Evolutionary conservation across 495 filamentous ascomycete genomes (phyloP).

Genomic region (Talaromyces proteolyticus): DNA sequence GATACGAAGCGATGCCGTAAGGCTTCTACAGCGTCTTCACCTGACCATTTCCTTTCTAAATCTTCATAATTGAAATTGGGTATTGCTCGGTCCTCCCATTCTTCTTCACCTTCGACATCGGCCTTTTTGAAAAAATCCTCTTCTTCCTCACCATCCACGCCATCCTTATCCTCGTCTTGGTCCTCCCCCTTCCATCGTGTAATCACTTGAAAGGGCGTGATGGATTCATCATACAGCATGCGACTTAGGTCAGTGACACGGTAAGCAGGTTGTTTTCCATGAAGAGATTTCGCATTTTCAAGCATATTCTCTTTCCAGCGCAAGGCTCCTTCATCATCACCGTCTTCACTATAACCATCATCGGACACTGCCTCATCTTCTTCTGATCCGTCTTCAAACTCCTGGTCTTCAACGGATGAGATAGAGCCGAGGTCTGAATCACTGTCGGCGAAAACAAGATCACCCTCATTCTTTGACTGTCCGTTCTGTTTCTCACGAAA

Average conservation of each 20-base stretch:
- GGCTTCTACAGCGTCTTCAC: conserved; percentile 68
- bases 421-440: conserved; percentile 93
- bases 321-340: conserved; percentile 55
- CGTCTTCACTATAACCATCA: conserved; percentile 48
- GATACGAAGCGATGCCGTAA: conserved; percentile 70
- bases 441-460: conserved; percentile 86
- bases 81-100: conserved; percentile 68
- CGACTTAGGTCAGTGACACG: conserved; percentile 74
- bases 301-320: conserved; percentile 85
- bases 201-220: conserved; percentile 70
- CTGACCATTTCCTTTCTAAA: conserved; percentile 79
- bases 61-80: conserved; percentile 75
- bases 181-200: conserved; percentile 69
- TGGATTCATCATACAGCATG: conserved; percentile 79
- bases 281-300: conserved; percentile 65
- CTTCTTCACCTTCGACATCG: conserved; percentile 53
- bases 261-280: conserved; percentile 61
- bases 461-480: conserved; percentile 41
- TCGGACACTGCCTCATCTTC: conserved; percentile 42
- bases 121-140: conserved; percentile 82
- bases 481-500: conserved; percentile 42
- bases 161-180: conserved; percentile 20
- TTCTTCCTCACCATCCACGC: conserved; percentile 50
- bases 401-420: conserved; percentile 60
- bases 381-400: conserved; percentile 53